phyloP scores from a whole-genome alignment of 148 eudicot species.

The Beta vulgaris region DNA sequence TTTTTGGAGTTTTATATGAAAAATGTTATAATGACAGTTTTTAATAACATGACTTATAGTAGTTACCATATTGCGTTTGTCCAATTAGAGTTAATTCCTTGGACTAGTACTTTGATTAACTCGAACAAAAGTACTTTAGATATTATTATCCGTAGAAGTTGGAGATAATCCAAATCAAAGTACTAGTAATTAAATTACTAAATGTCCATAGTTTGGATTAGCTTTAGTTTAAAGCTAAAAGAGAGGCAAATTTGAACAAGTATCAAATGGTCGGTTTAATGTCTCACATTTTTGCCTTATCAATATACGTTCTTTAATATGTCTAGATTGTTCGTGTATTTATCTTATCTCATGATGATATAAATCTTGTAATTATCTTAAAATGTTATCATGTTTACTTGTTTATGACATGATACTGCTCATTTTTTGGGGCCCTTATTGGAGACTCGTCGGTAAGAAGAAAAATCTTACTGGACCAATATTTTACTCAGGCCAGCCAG shows the following conservation, averaged over 20 bases:
- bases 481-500: no score
- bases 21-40: no score
- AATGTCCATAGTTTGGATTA: background rate
- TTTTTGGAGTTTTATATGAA: no score
- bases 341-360: no score
- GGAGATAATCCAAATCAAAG: background rate
- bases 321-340: no score
- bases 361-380: background rate
- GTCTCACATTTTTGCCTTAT: background rate
- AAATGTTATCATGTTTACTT: background rate
- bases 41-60: background rate
- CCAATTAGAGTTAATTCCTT: background rate
- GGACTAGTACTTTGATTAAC: background rate
- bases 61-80: background rate
- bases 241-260: background rate
- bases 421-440: no score
- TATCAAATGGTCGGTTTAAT: background rate
- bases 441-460: no score
- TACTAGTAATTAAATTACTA: background rate
- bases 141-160: background rate
- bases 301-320: background rate
- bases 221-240: background rate
- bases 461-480: no score
- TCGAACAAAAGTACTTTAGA: no score
- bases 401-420: background rate